Evolutionary conservation across 176 grass and related monocot species (phyloP).

Genomic region (Melocanna baccifera): DNA sequence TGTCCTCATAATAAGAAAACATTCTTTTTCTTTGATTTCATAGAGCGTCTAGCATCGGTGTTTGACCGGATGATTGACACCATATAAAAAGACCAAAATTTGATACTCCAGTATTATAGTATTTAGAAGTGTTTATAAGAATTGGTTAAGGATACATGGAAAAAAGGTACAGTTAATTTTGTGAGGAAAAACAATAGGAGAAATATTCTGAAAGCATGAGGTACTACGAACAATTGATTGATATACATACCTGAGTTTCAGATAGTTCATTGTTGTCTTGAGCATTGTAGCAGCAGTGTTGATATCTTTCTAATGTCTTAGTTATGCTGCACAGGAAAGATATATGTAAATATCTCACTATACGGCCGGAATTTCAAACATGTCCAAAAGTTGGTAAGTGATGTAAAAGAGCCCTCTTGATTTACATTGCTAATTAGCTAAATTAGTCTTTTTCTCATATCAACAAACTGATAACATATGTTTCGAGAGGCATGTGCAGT

Average conservation of each 20-base stretch:
- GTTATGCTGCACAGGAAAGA: constrained; percentile 41
- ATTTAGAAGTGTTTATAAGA: neutral
- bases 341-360: neutral
- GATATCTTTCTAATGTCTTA: constrained; percentile 84
- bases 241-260: constrained; percentile 66
- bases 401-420: neutral
- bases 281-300: constrained; percentile 73
- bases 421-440: neutral
- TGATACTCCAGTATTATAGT: neutral
- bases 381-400: neutral
- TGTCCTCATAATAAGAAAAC: neutral
- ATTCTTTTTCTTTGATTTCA: neutral
- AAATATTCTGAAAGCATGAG: neutral
- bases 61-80: neutral
- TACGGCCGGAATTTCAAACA: neutral
- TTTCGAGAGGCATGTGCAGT: neutral
- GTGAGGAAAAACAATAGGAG: neutral
- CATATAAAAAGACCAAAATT: neutral
- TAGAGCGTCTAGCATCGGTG: neutral
- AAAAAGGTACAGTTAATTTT: neutral
- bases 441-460: neutral
- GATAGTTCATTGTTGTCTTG: constrained; percentile 61
- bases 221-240: neutral
- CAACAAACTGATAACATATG: neutral
- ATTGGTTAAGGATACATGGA: neutral